These are phyloP conservation scores for Candida golubevii DNA, from an alignment of 805 yeast genomes.

Conservation along the genomic window DNA sequence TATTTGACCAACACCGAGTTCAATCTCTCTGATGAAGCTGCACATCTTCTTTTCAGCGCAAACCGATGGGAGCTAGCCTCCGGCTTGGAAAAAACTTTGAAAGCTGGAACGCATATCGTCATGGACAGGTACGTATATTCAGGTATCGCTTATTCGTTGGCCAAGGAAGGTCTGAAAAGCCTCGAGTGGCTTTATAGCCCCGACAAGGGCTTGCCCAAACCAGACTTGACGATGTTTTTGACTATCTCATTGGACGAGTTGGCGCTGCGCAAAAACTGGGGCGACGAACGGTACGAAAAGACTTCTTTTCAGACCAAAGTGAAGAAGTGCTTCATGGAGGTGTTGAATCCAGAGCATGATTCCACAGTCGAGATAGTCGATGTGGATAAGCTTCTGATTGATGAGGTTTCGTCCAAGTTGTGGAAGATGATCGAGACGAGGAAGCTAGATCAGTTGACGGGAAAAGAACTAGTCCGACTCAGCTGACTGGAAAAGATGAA, in stretches of 20 bases:
- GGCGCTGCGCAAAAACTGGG: conserved; percentile 69
- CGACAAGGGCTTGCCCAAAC: conserved; percentile 79
- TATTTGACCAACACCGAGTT: conserved; percentile 56
- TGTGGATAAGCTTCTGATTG: conserved; percentile 58
- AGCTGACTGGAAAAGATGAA: no score
- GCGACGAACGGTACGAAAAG: conserved; percentile 89
- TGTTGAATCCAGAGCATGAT: conserved; percentile 32
- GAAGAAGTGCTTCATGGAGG: conserved; percentile 48
- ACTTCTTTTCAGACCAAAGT: conserved; percentile 72
- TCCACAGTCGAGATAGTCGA: conserved; percentile 40
- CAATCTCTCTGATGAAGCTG: conserved; percentile 65
- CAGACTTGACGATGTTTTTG: conserved; percentile 79
- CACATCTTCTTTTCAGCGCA: conserved; percentile 86
- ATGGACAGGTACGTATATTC: conserved; percentile 89
- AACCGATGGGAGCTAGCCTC: conserved; percentile 85
- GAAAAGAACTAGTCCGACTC: no score
- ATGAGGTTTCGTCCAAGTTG: conserved; percentile 47
- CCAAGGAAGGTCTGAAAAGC: conserved; percentile 51
- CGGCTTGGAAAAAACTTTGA: conserved; percentile 42
- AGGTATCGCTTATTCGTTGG: conserved; percentile 88
- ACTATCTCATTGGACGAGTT: conserved; percentile 48
- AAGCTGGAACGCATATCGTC: conserved; percentile 55
- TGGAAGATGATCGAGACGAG: conserved; percentile 26
- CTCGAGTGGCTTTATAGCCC: conserved; percentile 76
- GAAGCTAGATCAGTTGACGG: neutral